Evolutionary conservation across 768 basidiomycete genomes (phyloP), one percentile per base, ranked within the genome.

Genomic region (Goffeauzyma gilvescens): DNA sequence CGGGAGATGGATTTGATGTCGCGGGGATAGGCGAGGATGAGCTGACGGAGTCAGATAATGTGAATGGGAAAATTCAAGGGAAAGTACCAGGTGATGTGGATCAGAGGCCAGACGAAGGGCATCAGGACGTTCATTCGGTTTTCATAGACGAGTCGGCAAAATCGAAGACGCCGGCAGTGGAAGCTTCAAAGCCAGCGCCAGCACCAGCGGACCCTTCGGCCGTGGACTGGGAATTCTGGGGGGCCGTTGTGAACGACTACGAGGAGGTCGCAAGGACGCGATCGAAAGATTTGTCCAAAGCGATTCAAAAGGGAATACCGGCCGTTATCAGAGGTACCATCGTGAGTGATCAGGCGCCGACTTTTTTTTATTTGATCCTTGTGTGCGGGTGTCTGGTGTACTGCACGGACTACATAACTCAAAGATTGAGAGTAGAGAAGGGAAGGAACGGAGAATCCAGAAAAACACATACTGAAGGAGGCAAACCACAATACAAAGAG

Each of bases 271-370:
- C 93, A 5, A 66, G 81, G 12, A 74, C 78, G 38, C 67, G 75
- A 43, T 72, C 90, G 3, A 76, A 81, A 49, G 72, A 78, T 46
- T 68, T 98, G 20, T 84, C 85, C 1, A 71, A 71, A 53, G 90
- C 87, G 3, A 98, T 98, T 41, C 86, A 93, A 51, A 72, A 70
- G 48, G 93, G 93, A 3, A 85, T 98, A 30, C 93, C 93, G 12
- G 68, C 74, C 32, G 76, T 84, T 36, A 90, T 95, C 78, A 76
- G 90, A 69, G 96, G 83, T 84, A 87, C 93, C 60, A 71, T 90
- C 60, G 93, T 90, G 86, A 82, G 67, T 52, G 57, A 57, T 31
- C 12, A n/a, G n/a, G 3, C 4, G 20, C 41, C 51, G 30, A 41
- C 39, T 35, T 44, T 3, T 20, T 26, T 46, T 42, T 35, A 14